Percentiles rank a stretch among this genome's conserved stretches.
Conservation (phyloP, 345 rosid genomes). For the Murraya paniculata region DNA sequence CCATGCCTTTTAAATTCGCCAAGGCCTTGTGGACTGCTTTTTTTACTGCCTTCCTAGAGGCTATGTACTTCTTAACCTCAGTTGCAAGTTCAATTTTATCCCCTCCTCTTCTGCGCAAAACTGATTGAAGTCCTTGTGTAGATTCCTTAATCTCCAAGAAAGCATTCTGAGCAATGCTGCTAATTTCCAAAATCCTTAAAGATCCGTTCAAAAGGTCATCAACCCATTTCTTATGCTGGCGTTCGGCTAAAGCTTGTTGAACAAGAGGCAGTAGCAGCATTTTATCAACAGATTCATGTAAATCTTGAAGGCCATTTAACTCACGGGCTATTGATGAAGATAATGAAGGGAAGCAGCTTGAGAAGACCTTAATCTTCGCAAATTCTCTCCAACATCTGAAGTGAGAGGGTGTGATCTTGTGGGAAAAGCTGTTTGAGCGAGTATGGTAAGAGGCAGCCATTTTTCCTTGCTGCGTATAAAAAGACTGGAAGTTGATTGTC, state of each 20-base stretch:
- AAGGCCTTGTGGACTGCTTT: constrained; percentile 40
- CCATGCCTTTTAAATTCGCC: constrained; percentile 23
- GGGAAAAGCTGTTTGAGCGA: constrained; percentile 48
- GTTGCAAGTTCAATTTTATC: background rate
- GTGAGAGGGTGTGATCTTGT: constrained; percentile 39
- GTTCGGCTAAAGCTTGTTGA: constrained; percentile 13
- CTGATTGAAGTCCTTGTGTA: constrained; percentile 28
- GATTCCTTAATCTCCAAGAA: constrained; percentile 28
- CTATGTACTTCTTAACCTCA: constrained; percentile 37
- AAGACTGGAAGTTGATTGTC: background rate
- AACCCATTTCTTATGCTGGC: background rate
- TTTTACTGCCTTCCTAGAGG: constrained; percentile 40
- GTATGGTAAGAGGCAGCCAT: constrained; percentile 36
- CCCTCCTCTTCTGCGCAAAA: constrained; percentile 29
- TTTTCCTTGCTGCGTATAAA: background rate
- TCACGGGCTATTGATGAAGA: constrained; percentile 5
- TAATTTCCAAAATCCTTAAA: constrained; percentile 27
- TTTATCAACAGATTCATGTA: constrained; percentile 32
- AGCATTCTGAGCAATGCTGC: constrained; percentile 31
- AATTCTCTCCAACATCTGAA: constrained; percentile 33
- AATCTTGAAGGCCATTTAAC: constrained; percentile 28
- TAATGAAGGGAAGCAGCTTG: constrained; percentile 8
- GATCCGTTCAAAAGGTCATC: constrained; percentile 19
- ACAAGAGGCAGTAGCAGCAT: background rate
- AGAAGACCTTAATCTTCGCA: constrained; percentile 13